These are phyloP conservation scores for Tilletia horrida DNA, from an alignment of 1,284 basidiomycete species.

Conservation along the genomic window DNA sequence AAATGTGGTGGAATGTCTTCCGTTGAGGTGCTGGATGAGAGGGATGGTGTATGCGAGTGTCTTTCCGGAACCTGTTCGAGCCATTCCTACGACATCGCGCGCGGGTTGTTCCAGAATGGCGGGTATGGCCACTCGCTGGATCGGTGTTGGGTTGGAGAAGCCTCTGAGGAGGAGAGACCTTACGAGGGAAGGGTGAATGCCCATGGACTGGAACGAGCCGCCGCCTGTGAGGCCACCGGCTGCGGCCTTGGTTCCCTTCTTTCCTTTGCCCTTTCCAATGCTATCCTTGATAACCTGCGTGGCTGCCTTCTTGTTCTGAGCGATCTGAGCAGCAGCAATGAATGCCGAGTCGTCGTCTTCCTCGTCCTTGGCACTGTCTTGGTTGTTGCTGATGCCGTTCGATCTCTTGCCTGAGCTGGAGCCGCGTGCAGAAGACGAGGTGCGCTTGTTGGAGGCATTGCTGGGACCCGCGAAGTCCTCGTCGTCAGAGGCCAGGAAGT, in stretches of 20 bases:
- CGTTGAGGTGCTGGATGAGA: conserved; percentile 79
- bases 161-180: conserved; percentile 86
- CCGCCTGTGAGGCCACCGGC: conserved; percentile 12
- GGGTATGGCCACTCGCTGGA: conserved; percentile 87
- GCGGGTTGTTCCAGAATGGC: conserved; percentile 78
- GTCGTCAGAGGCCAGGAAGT: conserved; percentile 45
- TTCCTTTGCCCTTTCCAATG: conserved; percentile 37
- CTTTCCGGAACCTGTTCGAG: conserved; percentile 95
- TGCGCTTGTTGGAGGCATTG: background rate
- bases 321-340: conserved; percentile 49
- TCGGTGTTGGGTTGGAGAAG: conserved; percentile 91
- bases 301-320: conserved; percentile 51
- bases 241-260: conserved; percentile 22
- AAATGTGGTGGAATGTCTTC: conserved; percentile 73
- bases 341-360: conserved; percentile 46
- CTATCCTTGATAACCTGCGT: conserved; percentile 45
- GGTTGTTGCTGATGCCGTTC: conserved; percentile 19
- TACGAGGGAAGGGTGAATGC: conserved; percentile 76
- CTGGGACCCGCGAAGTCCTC: conserved; percentile 25
- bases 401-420: background rate
- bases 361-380: conserved; percentile 25
- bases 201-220: conserved; percentile 56
- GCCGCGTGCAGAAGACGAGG: background rate
- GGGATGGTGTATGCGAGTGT: conserved; percentile 95
- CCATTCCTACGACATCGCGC: conserved; percentile 95